Evolutionary conservation across 1,139 yeast species (phyloP), one percentile per base, ranked within the genome.

Genomic region (Nakaseomyces nivariensis): DNA sequence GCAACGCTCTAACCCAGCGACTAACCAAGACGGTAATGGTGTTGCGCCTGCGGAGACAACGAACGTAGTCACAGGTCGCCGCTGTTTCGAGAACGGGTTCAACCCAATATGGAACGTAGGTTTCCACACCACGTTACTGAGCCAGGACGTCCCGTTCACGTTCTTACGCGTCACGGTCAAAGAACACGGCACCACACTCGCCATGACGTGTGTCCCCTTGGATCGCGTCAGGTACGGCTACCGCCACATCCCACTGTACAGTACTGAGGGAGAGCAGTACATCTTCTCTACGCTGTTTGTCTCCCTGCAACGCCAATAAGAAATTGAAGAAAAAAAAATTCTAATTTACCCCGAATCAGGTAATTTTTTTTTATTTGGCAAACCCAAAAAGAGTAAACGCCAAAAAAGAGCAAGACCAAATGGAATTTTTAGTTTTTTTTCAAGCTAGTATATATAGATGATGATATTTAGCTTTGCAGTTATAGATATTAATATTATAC

Each of bases 81-180:
- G 55, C 5, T 61, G 69, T 29, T 58, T 56, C 29, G 67, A 65
- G 48, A 88, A 89, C 65, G 96, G 97, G 0, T 88, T 86, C 66
- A 89, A 85, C 63, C 97, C 97, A 0, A 68, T 75, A 2, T 89
- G 96, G 96, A 78, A 83, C 57, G 73, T 77, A 47, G 64, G 63
- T 4, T 75, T 81, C 53, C 61, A 0, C 60, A 83, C 42, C 27
- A 24, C 22, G n/a, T 22, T 24, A 9, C 32, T 40, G 26, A 8
- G 9, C 5, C 42, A 5, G 13, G 37, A 27, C 38, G 46, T 34
- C 29, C 38, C 46, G 31, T 69, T 81, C 51, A 72, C 76, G 29
- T 82, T 82, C 61, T 53, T 82, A 5, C 68, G 80, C 49, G 72
- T 83, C 51, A 59, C 73, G 1, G 75, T 82, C 5, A 75, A 71